Percentiles rank a stretch among this genome's conserved stretches.
phyloP scores from a whole-genome alignment of 225 moss, liverwort and hornwort genomes.

The Rhytidiadelphus loreus region DNA sequence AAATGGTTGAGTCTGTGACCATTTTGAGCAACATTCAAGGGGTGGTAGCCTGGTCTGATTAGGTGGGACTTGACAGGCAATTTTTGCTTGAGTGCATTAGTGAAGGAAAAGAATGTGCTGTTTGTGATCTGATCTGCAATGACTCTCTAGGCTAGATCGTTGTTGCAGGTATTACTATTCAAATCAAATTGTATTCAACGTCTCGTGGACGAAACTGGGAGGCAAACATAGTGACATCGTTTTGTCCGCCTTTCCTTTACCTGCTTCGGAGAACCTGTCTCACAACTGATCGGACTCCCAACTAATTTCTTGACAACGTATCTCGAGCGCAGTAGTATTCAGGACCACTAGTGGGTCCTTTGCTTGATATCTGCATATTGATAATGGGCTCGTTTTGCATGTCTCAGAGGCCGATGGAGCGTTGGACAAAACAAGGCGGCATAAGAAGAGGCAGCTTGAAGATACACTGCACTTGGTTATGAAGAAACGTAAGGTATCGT shows the following conservation, averaged over 20 bases:
- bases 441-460: constrained; percentile 99
- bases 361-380: not conserved
- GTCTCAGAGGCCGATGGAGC: constrained; percentile 97
- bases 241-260: not conserved
- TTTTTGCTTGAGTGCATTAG: constrained; percentile 54
- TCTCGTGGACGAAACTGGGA: constrained; percentile 9
- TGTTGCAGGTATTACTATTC: constrained; percentile 23
- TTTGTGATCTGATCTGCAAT: constrained; percentile 50
- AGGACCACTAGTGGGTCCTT: not conserved
- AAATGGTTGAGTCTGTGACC: constrained; percentile 67
- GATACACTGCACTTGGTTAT: constrained; percentile 96
- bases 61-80: constrained; percentile 89
- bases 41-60: constrained; percentile 90
- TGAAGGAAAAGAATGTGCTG: constrained; percentile 35
- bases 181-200: constrained; percentile 5
- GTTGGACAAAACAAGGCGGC: constrained; percentile 93
- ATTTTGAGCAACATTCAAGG: constrained; percentile 81
- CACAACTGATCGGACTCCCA: not conserved
- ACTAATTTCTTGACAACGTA: not conserved
- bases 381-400: constrained; percentile 3
- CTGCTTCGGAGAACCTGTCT: constrained; percentile 3
- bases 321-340: not conserved
- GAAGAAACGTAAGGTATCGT: constrained; percentile 94
- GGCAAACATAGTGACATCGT: constrained; percentile 1
- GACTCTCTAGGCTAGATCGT: constrained; percentile 42